Base-by-base conservation (phyloP, 106 monocot species). In the Dioscorea alata region DNA sequence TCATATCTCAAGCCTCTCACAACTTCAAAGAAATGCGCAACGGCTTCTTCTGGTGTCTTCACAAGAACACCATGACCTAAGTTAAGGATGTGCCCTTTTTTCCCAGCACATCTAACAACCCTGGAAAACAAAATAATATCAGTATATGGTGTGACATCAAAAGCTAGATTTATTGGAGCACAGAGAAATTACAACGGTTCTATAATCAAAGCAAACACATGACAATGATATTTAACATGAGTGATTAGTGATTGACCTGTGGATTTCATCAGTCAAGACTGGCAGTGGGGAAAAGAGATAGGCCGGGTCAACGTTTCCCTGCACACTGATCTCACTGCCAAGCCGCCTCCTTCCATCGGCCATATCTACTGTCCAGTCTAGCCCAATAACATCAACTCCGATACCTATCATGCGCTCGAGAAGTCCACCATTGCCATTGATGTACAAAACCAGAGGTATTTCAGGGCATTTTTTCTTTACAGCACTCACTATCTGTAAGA, bases 331-430 rank as follows among this genome's bases (percentile, higher is more conserved):
- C 72, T 79, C 31, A 67, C 49, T 83, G 17, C 97, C 92, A 32
- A 97, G 68, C 16, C 97, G 74, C 58, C 76, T 82, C 76, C 97
- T 89, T 71, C 84, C 97, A 77, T 97, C 97, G 32, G 86, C 86
- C 84, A 97, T 97, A 59, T 97, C 92, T 54, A 92, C 86, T 42
- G 97, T 97, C 97, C 97, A 97, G 69, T 97, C 92, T 60, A 97
- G 97, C 24, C 97, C 97, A 67, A 97, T 89, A 4, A 92, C 89
- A 81, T 97, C 89, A 69, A 84, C 89, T 59, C 89, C 97, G 31
- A 76, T 83, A 50, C 74, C 89, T 59, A 59, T 83, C 92, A 97
- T 92, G 32, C 87, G 70, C 68, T 97, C 97, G 22, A 97, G 83
- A 12, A 92, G 76, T 13, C 92, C 92, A 34, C 97, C 92, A 67